Evolutionary conservation across 2,329 filamentous ascomycete species (phyloP), one percentile per base, ranked within the genome.

Genomic region (Volutella citrinella): DNA sequence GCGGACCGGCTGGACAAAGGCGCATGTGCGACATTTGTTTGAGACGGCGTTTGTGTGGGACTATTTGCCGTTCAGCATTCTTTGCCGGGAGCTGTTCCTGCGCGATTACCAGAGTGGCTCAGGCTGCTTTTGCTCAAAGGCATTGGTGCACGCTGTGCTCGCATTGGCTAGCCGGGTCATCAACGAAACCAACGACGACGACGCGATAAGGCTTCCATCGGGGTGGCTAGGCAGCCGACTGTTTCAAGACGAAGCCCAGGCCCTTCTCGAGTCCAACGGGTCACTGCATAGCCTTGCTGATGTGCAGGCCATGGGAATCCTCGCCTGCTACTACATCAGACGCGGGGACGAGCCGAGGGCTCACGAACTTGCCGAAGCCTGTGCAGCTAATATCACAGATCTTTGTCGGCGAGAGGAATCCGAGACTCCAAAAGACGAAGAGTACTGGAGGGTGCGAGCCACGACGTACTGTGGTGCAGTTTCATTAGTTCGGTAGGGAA

Each of bases 21-120:
- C 36, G 10, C 17, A 37, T 18, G 21, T 43, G 3, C 31, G 32
- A 9, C 33, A 38, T 16, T 18, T 38, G 7, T 27, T 43, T n/a
- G 31, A 46, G 12, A 16, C 32, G 3, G 21, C 43, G 6, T 13
- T 32, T 4, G 33, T 27, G 5, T 43, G 36, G 36, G 43, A 46
- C 19, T 36, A 35, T 14, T 18, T 41, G 4, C 26, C 37, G n/a
- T 41, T 38, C 22, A 19, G 27, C 11, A 17, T 29, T 13, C 27
- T 29, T 4, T 13, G 16, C 27, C 19, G 20, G 15, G 27, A 29
- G 12, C 27, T 30, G 37, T 40, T 40, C 14, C 28, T 40, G 10
- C 19, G n/a, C 6, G 32, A 31, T 25, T 28, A 35, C 14, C 12
- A 29, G 11, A 29, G 4, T 13, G 27, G 17, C 11, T 29, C 17